Conservation (phyloP, 495 filamentous ascomycete genomes). For the Lichina pygmaea region DNA sequence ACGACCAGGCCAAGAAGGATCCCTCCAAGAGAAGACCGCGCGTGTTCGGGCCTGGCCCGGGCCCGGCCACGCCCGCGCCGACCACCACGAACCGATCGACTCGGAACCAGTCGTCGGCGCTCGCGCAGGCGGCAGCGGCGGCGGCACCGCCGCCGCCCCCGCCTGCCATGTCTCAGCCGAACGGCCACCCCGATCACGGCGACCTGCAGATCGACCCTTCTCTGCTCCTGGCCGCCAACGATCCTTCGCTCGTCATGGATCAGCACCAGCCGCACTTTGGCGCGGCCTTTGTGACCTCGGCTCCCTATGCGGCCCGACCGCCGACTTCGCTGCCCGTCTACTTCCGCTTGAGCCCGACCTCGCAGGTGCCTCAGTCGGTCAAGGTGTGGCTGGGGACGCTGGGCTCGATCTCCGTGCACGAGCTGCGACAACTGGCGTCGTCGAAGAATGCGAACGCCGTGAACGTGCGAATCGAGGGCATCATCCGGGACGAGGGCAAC, state of each 20-base stretch:
- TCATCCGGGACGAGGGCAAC: conserved; percentile 27
- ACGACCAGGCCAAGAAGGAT: conserved; percentile 34
- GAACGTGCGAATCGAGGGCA: conserved; percentile 33
- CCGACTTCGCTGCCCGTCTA: conserved; percentile 24
- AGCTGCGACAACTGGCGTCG: conserved; percentile 25
- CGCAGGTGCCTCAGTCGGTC: conserved; percentile 13
- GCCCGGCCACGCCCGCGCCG: neutral
- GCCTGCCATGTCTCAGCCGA: conserved; percentile 3
- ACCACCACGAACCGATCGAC: no score
- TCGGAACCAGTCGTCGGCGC: no score
- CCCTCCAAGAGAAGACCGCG: conserved; percentile 20
- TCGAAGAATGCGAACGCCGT: conserved; percentile 25
- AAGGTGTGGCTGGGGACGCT: conserved; percentile 39
- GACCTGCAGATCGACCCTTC: conserved; percentile 44
- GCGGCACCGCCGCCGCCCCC: neutral
- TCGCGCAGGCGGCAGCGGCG: no score
- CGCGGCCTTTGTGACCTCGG: conserved; percentile 3
- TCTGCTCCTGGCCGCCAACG: conserved; percentile 18
- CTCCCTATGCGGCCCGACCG: conserved; percentile 9
- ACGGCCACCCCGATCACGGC: conserved; percentile 5
- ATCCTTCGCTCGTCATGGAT: conserved; percentile 16
- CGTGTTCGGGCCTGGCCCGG: conserved; percentile 2
- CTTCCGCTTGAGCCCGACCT: conserved; percentile 32
- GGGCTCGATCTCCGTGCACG: conserved; percentile 22
- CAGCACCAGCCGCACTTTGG: conserved; percentile 13